phyloP scores from a whole-genome alignment of 768 basidiomycete species.

The Lentinus brumalis region DNA sequence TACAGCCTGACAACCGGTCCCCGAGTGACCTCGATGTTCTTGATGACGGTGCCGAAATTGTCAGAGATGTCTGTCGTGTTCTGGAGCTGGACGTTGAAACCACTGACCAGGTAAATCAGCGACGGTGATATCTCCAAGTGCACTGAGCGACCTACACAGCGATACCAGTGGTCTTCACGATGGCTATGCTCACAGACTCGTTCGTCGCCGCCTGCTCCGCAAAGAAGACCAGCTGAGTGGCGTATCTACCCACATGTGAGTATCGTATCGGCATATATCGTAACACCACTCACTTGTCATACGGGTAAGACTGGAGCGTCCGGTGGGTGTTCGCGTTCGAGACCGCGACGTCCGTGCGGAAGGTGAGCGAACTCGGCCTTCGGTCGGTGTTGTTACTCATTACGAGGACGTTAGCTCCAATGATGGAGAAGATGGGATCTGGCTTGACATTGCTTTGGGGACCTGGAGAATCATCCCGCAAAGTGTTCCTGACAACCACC shows the following conservation, averaged over 20 bases:
- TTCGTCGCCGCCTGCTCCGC: conserved; percentile 10
- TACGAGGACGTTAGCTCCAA: conserved; percentile 8
- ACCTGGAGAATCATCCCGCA: conserved; percentile 1
- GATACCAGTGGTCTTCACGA: conserved; percentile 13
- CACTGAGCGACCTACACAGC: conserved; percentile 12
- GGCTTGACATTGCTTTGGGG: conserved; percentile 5
- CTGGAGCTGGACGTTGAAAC: conserved; percentile 18
- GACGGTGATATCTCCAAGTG: no score
- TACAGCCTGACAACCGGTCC: conserved; percentile 17
- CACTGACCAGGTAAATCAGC: not conserved
- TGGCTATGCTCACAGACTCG: conserved; percentile 10
- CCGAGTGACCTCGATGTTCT: conserved; percentile 18
- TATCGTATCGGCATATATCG: not conserved
- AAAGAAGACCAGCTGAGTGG: conserved; percentile 12
- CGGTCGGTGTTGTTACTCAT: conserved; percentile 8
- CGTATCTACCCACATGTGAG: conserved; percentile 1
- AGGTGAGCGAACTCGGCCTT: conserved; percentile 9
- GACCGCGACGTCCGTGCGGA: conserved; percentile 18
- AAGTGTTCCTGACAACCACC: conserved; percentile 6
- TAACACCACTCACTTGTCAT: conserved; percentile 15
- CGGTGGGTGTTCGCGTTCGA: conserved; percentile 13
- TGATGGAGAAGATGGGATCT: conserved; percentile 16
- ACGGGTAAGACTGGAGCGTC: conserved; percentile 18
- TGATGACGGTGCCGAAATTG: conserved; percentile 14
- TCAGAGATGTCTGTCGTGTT: conserved; percentile 8